phyloP scores from a whole-genome alignment of 148 eudicot species.

The Vaccinium myrtillus region DNA sequence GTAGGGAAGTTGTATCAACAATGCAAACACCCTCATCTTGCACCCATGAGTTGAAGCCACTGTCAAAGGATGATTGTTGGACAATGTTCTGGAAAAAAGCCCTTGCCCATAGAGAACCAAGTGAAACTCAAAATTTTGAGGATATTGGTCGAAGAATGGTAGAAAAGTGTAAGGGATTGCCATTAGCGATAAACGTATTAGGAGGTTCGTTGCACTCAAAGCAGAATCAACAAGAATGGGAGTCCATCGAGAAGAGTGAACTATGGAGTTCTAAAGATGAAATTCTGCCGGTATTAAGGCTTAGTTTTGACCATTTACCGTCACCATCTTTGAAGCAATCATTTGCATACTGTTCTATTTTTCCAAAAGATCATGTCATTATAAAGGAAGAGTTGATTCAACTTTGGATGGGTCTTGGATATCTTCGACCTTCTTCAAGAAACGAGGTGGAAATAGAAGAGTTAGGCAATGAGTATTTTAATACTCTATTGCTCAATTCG shows the following conservation, averaged over 20 bases:
- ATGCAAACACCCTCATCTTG: neutral
- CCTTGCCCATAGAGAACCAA: neutral
- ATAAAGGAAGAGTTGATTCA: neutral
- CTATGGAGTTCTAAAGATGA: too few relatives aligned
- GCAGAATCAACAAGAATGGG: constrained; percentile 16
- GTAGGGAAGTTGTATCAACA: neutral
- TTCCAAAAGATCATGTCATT: neutral
- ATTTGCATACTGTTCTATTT: constrained; percentile 14
- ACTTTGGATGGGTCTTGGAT: constrained; percentile 1
- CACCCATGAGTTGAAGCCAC: neutral
- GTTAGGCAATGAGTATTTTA: neutral
- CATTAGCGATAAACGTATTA: constrained; percentile 16
- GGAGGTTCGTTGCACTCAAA: constrained; percentile 11
- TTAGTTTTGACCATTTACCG: constrained; percentile 19
- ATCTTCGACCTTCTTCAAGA: neutral
- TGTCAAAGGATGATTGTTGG: constrained; percentile 8
- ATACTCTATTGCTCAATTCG: neutral
- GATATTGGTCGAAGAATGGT: neutral
- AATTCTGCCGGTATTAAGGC: neutral
- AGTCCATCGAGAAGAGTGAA: neutral
- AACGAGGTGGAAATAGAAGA: neutral
- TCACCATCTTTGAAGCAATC: constrained; percentile 18
- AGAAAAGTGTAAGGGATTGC: constrained; percentile 2
- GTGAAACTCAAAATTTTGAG: neutral
- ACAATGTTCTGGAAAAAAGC: neutral